Evolutionary conservation across 2,329 filamentous ascomycete genomes (phyloP), one percentile per base, ranked within the genome.

Genomic region (Ilyonectria mors-panacis): DNA sequence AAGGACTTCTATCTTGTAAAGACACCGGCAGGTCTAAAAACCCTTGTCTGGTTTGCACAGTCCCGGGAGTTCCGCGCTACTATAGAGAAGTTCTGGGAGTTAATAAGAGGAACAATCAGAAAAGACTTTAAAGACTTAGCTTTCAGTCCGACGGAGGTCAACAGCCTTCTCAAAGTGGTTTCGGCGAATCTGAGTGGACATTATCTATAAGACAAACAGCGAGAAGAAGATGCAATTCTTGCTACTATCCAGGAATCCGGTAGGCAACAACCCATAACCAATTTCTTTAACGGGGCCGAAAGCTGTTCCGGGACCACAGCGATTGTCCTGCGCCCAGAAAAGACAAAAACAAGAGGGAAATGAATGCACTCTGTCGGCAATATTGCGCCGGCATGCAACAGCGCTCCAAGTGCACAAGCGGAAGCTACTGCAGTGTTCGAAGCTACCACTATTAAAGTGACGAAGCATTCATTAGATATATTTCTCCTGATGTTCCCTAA

Each of bases 401-500:
- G n/a, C 28, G 26, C 35, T 26, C 2, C 10, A 47, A 7, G 21
- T 47, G 2, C 19, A 23, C 19, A 47, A 47, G n/a, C 19, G 19
- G 19, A 15, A 47, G 6, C 44, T 47, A 47, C 10, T 1, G 44
- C 19, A 47, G 10, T 47, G 12, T 23, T 42, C 6, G 17, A 28
- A 15, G 7, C 12, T 4, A 30, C 35, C 5, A 26, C 35, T 6
- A 23, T 60, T 33, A n/a, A 6, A 17, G 47, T 53, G 7, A 62
- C 17, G n/a, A 48, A 48, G 19, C 12, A 55, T 39, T 62, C 50
- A n/a, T 28, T 63, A 2, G 21, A 45, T 2, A 23, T 64, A 4
- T 66, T 69, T 54, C 50, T 37, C n/a, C 35, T 63, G 17, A 64
- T 64, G 33, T 64, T 66, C 28, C 55, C 55, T 6, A 19, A 55